phyloP scores from a whole-genome alignment of 1,284 basidiomycete species.

The Xerocomus nothofagi region DNA sequence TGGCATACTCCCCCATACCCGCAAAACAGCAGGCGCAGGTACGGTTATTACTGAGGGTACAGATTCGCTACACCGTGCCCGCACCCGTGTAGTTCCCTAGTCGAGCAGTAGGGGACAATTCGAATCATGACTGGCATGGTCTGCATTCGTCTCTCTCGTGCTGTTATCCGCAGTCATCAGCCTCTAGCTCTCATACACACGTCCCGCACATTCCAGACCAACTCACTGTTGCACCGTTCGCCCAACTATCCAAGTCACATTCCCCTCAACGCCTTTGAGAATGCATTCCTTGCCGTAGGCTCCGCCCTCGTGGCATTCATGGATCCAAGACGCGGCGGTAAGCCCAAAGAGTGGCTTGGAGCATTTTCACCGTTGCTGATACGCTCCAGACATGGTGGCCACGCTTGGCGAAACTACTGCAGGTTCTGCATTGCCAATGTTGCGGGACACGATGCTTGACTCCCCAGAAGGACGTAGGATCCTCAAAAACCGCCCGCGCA shows the following conservation, averaged over 20 bases:
- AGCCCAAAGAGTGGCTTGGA: constrained; percentile 32
- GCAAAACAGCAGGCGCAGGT: too few species aligned
- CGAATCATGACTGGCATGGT: neutral
- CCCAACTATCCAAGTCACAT: constrained; percentile 77
- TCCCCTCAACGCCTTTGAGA: constrained; percentile 79
- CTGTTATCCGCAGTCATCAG: neutral
- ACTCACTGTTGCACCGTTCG: constrained; percentile 18
- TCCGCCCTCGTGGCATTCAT: constrained; percentile 82
- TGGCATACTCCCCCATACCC: too few species aligned
- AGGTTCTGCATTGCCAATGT: constrained; percentile 73
- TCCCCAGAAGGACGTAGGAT: constrained; percentile 82
- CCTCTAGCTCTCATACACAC: neutral
- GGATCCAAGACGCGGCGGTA: constrained; percentile 85
- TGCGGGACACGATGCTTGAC: constrained; percentile 80
- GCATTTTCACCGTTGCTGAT: neutral
- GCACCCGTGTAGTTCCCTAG: too few species aligned
- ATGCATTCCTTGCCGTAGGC: constrained; percentile 83
- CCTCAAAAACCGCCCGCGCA: constrained; percentile 79
- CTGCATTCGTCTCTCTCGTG: neutral
- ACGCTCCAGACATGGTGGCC: constrained; percentile 82
- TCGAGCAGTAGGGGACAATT: too few species aligned
- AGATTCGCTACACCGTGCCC: too few species aligned
- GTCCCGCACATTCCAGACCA: constrained; percentile 15
- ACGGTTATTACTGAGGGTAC: too few species aligned
- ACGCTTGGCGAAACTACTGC: constrained; percentile 90